Evolutionary conservation across 2,329 filamentous ascomycete genomes (phyloP), one percentile per base, ranked within the genome.

Genomic region (Endoconidiophora polonica): DNA sequence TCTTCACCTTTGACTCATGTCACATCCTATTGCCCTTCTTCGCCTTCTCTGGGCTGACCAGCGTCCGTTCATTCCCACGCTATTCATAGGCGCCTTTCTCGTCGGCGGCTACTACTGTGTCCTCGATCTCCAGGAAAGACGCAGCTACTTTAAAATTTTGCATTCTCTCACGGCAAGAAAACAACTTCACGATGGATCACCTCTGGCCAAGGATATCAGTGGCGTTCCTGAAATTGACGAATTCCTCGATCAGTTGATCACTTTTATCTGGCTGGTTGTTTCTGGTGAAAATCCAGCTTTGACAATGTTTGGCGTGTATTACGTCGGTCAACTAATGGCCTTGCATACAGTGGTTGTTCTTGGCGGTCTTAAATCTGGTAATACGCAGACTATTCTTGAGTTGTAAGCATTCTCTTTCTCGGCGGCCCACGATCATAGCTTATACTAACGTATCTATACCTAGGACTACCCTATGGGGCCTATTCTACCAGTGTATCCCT

Each of bases 381-480:
- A 57, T 12, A 45, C 29, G 18, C 47, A 55, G 7, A 58, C 50
- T 5, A 44, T 57, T 6, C 42, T 60, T 9, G 54, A 52, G 10
- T 54, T 52, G 57, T 57, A 50, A 51, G 56, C 50, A 3, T 16
- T 5, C 36, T 22, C 7, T 4, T 14, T 26, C 22, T 40, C 10
- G 10, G n/a, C 23, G 9, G 29, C 29, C 14, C 10, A 5, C 41
- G 23, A 12, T 9, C 3, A 22, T 5, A 2, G n/a, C 7, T 12
- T 3, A 23, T 45, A 26, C 38, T 52, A 29, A 52, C 50, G n/a
- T 4, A 12, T 10, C 39, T 1, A 14, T 40, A 6, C 4, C 5
- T 7, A 59, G 58, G 37, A 48, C 57, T 0, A 49, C 54, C 0
- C 24, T 55, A 2, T 59, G 58, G 58, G 58, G 58, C 2, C 23